Evolutionary conservation across 2,329 filamentous ascomycete species (phyloP).

Genomic region (Setomelanomma holmii): DNA sequence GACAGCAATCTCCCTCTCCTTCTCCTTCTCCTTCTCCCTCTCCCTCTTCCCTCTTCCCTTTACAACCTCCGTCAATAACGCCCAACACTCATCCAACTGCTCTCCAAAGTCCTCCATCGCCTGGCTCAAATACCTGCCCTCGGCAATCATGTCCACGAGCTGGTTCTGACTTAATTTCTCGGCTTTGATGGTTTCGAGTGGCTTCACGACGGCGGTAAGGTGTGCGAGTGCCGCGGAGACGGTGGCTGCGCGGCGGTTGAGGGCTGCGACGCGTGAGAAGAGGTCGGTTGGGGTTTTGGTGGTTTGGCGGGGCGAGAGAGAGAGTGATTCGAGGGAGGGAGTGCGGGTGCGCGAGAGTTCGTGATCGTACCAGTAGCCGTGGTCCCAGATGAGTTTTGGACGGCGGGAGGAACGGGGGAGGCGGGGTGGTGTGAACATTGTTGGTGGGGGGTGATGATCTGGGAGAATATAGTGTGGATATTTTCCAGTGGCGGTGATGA

Average conservation of each 20-base stretch:
- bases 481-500: not conserved
- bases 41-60: not conserved
- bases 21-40: not conserved
- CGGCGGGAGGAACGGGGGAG: no score
- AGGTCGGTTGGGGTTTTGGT: not conserved
- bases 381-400: not conserved
- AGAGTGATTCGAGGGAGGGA: not conserved
- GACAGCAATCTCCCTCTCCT: not conserved
- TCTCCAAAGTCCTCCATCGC: not conserved
- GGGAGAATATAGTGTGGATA: not conserved
- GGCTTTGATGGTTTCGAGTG: not conserved
- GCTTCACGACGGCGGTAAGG: not conserved
- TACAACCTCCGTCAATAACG: no score
- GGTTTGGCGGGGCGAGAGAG: not conserved
- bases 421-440: not conserved
- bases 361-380: not conserved
- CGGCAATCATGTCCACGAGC: not conserved
- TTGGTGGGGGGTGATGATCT: not conserved
- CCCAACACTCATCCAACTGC: not conserved
- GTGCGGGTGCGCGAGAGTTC: not conserved
- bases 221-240: constrained; percentile 5
- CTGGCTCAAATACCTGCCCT: not conserved
- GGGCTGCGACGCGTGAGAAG: constrained; percentile 3
- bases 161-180: not conserved
- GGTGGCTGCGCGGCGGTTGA: constrained; percentile 7